phyloP scores from a whole-genome alignment of 768 basidiomycete species.

The Kwoniella bestiolae region DNA sequence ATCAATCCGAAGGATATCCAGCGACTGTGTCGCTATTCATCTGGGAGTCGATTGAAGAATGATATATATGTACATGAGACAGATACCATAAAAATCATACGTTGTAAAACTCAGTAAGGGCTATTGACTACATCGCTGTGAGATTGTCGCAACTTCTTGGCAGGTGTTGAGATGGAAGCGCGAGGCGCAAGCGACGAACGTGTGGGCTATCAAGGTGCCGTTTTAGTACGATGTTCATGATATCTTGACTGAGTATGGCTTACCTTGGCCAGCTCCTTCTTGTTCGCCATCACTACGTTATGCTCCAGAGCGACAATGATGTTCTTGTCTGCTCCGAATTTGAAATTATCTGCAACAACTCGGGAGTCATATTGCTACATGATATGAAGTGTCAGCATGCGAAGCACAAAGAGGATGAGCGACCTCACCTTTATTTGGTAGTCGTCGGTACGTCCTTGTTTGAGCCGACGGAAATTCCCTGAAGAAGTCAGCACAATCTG shows the following conservation, averaged over 20 bases:
- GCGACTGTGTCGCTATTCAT: too few species aligned
- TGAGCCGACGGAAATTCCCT: conserved; percentile 91
- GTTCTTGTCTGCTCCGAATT: conserved; percentile 94
- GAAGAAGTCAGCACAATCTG: conserved; percentile 7
- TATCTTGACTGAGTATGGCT: conserved; percentile 56
- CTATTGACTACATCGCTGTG: conserved; percentile 50
- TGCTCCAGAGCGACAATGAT: conserved; percentile 96
- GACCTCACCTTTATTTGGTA: conserved; percentile 82
- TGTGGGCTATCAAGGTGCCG: conserved; percentile 38
- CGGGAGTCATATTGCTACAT: conserved; percentile 74
- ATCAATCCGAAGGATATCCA: too few species aligned
- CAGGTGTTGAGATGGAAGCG: conserved; percentile 38
- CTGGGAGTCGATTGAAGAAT: too few species aligned
- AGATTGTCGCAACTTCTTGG: conserved; percentile 39
- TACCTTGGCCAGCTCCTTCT: conserved; percentile 85
- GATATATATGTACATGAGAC: too few species aligned
- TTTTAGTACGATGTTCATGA: background rate
- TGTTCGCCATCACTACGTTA: conserved; percentile 90
- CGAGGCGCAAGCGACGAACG: conserved; percentile 43
- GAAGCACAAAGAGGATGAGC: background rate
- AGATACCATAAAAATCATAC: too few species aligned
- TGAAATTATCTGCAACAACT: conserved; percentile 97
- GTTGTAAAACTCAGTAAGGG: too few species aligned
- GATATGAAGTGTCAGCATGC: conserved; percentile 7
- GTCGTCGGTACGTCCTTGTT: conserved; percentile 84